phyloP scores from a whole-genome alignment of 2,329 filamentous ascomycete genomes.

The Diaporthe aspalathi region DNA sequence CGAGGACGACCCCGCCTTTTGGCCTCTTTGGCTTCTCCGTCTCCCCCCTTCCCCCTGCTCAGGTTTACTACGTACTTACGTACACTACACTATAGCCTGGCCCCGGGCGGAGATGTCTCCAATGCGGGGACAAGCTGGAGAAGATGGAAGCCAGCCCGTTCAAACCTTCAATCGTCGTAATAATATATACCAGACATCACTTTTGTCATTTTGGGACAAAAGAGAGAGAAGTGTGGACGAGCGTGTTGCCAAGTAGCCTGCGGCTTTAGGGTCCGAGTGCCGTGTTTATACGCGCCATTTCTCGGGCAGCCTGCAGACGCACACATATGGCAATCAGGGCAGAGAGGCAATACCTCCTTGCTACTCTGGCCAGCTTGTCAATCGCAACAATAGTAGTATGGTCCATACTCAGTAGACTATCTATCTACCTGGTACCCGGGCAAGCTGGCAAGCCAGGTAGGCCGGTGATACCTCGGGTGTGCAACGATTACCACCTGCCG shows the following conservation, averaged over 20 bases:
- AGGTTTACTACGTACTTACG: too few relatives aligned
- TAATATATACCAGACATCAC: conserved; percentile 9
- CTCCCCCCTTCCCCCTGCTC: too few relatives aligned
- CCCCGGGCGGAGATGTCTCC: conserved; percentile 1
- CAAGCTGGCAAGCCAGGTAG: too few relatives aligned
- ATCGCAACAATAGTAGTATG: neutral
- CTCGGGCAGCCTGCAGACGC: neutral
- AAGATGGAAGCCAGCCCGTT: neutral
- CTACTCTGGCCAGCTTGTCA: conserved; percentile 1
- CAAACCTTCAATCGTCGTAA: neutral
- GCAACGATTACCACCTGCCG: neutral
- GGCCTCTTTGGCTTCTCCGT: conserved; percentile 1
- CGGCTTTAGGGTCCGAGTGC: neutral
- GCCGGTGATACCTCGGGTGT: neutral
- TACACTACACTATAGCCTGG: too few relatives aligned
- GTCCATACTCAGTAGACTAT: neutral
- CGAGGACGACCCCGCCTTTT: conserved; percentile 32
- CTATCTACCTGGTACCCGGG: too few relatives aligned
- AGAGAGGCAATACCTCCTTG: neutral
- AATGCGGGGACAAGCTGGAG: conserved; percentile 21
- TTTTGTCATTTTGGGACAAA: neutral
- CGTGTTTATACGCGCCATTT: neutral
- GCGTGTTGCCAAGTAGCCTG: neutral
- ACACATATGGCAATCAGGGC: too few relatives aligned
- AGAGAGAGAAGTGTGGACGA: neutral